Evolutionary conservation across 2,329 filamentous ascomycete genomes (phyloP).

Genomic region (Aotearoamyces nothofagi): DNA sequence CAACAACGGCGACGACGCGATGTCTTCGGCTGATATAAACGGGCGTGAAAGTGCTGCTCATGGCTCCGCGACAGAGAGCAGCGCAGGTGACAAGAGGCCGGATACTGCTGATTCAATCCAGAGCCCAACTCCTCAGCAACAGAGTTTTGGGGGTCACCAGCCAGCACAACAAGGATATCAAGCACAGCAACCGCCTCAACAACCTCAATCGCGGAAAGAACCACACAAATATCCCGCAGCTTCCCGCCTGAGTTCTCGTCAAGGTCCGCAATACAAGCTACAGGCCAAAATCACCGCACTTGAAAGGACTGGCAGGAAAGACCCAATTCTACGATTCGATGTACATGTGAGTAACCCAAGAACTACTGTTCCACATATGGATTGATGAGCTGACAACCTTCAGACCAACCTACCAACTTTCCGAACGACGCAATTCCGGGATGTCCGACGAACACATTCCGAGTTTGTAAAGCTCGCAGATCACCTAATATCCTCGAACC

Average conservation of each 20-base stretch:
- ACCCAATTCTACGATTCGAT: constrained; percentile 88
- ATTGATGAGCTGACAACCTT: constrained; percentile 10
- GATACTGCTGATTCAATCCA: constrained; percentile 15
- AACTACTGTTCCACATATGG: constrained; percentile 2
- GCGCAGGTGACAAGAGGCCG: constrained; percentile 11
- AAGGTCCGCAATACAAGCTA: constrained; percentile 63
- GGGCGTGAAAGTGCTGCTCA: constrained; percentile 13
- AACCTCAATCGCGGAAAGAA: constrained; percentile 17
- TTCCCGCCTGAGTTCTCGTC: constrained; percentile 23
- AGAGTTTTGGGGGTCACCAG: constrained; percentile 15
- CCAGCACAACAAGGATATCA: constrained; percentile 6
- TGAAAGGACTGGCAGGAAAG: constrained; percentile 87
- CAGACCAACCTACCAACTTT: constrained; percentile 98
- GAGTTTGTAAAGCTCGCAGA: constrained; percentile 95
- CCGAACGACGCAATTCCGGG: constrained; percentile 93
- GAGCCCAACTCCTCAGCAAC: constrained; percentile 13
- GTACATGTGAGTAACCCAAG: constrained; percentile 58
- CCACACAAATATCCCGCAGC: constrained; percentile 17
- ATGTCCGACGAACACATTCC: constrained; percentile 86
- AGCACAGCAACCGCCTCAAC: constrained; percentile 20
- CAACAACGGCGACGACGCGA: constrained; percentile 6
- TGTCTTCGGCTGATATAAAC: constrained; percentile 11
- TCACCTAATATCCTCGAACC: constrained; percentile 93
- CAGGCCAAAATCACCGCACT: constrained; percentile 91
- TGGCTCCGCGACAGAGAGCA: constrained; percentile 12